Evolutionary conservation across 805 yeast genomes (phyloP), one percentile per base, ranked within the genome.

Genomic region (Candida khao-thaluensis): DNA sequence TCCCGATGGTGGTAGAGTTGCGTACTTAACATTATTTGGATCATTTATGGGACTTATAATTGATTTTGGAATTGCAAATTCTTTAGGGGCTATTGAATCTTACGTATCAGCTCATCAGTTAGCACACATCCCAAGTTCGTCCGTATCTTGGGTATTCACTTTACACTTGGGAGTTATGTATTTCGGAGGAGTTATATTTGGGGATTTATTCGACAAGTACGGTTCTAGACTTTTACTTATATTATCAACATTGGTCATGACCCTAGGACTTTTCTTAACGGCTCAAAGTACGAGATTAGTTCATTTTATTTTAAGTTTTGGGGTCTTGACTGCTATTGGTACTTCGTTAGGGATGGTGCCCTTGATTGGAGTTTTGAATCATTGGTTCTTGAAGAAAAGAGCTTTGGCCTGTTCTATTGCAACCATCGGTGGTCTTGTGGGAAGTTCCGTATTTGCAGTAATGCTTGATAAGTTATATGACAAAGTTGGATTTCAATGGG

Each of bases 111-210:
- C 44, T 3, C 46, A 53, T 26, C 57, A 57, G 20, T 48, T 60
- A 20, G 35, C 42, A 11, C 29, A 47, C 28, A 45, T 48, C 8
- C 39, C 50, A 8, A 49, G 50, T 21, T 42, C 57, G 3, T 42
- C 47, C n/a, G 55, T 60, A 3, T 59, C 61, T 2, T 61, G 65
- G 66, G 56, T 60, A 3, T 60, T 59, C 47, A 50, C 59, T 17
- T 29, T 59, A 14, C 57, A 54, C 45, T 53, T 72, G 41, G 58
- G 58, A 16, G 56, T 59, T 8, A 49, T 56, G 55, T 54, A 51
- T 34, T 53, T 59, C 37, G 63, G 64, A 5, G 54, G 59, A 21
- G 54, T 60, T 12, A 35, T 60, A 17, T 53, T 56, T 48, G 63
- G 62, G 2, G 62, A 59, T 12, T 40, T 59, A 5, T 59, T 59